A percentile compares a stretch with the other conserved stretches of the same genome.
Conservation (phyloP, 1,284 basidiomycete species). For the Farysia itapuensis region DNA sequence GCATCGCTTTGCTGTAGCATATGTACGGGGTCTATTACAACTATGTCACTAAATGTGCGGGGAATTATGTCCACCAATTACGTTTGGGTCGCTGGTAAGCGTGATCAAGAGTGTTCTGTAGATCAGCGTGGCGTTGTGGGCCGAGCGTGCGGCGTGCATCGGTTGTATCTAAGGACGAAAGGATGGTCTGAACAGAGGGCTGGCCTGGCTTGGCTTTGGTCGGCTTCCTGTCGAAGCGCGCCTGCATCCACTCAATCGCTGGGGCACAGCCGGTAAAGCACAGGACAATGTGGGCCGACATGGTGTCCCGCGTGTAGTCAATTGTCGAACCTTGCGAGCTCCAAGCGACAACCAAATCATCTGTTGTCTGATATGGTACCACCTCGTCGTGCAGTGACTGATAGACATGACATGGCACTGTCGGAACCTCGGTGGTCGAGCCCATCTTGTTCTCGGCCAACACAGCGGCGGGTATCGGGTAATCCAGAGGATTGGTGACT, state of each 20-base stretch:
- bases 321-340: conserved; percentile 26
- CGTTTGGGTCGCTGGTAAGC: conserved; percentile 14
- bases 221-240: conserved; percentile 24
- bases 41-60: no score
- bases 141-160: conserved; percentile 19
- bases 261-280: conserved; percentile 22
- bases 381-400: conserved; percentile 46
- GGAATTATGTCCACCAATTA: conserved; percentile 20
- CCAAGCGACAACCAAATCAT: conserved; percentile 31
- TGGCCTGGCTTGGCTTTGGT: conserved; percentile 9
- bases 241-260: conserved; percentile 37
- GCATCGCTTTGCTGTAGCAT: no score
- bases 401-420: conserved; percentile 43
- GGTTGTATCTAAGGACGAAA: conserved; percentile 17
- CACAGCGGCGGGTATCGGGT: conserved; percentile 7
- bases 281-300: conserved; percentile 23
- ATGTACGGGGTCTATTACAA: no score
- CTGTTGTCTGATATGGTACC: conserved; percentile 38
- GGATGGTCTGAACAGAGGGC: conserved; percentile 13
- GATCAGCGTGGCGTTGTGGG: conserved; percentile 14
- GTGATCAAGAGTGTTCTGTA: conserved; percentile 15
- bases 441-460: conserved; percentile 36
- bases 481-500: conserved; percentile 4
- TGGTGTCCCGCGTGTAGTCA: conserved; percentile 22
- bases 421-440: conserved; percentile 8